phyloP scores from a whole-genome alignment of 2,329 filamentous ascomycete genomes.

The Chaetothyriales sp. region DNA sequence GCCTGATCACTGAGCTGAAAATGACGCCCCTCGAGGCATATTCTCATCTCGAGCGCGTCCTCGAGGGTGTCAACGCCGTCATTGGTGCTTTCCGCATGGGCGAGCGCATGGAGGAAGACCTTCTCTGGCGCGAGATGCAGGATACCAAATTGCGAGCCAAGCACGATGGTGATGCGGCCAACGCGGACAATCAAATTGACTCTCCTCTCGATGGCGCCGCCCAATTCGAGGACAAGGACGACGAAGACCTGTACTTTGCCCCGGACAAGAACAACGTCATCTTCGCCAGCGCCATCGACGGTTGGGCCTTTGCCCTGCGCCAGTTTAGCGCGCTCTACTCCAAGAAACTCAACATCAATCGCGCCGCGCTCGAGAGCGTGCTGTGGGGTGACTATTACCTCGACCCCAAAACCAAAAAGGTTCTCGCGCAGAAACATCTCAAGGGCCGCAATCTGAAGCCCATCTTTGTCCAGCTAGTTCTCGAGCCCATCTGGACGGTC shows the following conservation, averaged over 20 bases:
- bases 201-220: constrained; percentile 36
- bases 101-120: constrained; percentile 94
- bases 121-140: constrained; percentile 87
- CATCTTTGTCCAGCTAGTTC: constrained; percentile 91
- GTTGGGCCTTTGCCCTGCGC: constrained; percentile 95
- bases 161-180: constrained; percentile 21
- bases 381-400: constrained; percentile 95
- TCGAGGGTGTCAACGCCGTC: constrained; percentile 95
- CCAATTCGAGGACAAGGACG: constrained; percentile 72
- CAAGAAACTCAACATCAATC: constrained; percentile 91
- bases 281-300: constrained; percentile 92
- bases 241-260: constrained; percentile 95
- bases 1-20: constrained; percentile 82
- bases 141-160: constrained; percentile 61
- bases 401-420: constrained; percentile 91
- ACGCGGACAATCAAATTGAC: constrained; percentile 20
- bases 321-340: constrained; percentile 92
- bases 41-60: constrained; percentile 69
- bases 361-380: constrained; percentile 75
- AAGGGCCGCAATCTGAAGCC: constrained; percentile 86
- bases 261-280: constrained; percentile 99
- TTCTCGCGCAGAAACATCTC: constrained; percentile 78
- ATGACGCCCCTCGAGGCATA: constrained; percentile 87
- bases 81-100: constrained; percentile 96
- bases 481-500: constrained; percentile 92